phyloP scores from a whole-genome alignment of 768 basidiomycete genomes.

The Tulasnella sp. region DNA sequence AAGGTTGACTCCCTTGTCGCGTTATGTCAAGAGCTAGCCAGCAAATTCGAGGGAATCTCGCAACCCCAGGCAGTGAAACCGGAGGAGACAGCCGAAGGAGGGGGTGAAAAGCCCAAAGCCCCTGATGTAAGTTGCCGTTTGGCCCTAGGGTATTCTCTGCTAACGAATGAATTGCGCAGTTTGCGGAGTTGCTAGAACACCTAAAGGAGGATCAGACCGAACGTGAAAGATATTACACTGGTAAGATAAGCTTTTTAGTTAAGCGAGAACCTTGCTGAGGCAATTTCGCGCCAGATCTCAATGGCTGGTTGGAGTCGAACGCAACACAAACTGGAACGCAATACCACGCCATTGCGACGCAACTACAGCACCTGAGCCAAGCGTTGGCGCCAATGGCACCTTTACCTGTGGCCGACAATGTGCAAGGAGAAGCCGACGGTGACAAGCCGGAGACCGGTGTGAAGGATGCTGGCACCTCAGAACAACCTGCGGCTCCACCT shows the following conservation, averaged over 20 bases:
- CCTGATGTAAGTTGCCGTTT: background rate
- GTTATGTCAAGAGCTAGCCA: background rate
- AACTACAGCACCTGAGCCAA: background rate
- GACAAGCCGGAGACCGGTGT: too few relatives aligned
- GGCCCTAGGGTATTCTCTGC: background rate
- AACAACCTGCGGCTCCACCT: background rate
- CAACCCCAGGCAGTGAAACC: background rate
- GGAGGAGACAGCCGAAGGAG: background rate
- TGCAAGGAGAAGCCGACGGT: too few relatives aligned
- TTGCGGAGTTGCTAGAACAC: background rate
- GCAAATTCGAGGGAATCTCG: background rate
- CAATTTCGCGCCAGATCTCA: constrained; percentile 2
- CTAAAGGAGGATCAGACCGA: constrained; percentile 5
- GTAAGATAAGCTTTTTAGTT: background rate
- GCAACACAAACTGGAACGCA: constrained; percentile 12
- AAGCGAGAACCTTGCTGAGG: background rate
- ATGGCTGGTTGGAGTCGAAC: constrained; percentile 9
- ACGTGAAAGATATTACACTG: constrained; percentile 11
- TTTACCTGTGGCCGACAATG: too few relatives aligned
- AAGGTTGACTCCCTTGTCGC: background rate
- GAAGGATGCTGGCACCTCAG: background rate
- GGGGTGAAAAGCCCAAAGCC: background rate
- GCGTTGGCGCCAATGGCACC: background rate
- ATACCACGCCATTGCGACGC: constrained; percentile 1
- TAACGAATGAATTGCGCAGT: background rate